Percentiles rank a stretch among this genome's conserved stretches.
Evolutionary conservation across 306 rosid genomes (phyloP).

Genomic region (Dicorynia guianensis): DNA sequence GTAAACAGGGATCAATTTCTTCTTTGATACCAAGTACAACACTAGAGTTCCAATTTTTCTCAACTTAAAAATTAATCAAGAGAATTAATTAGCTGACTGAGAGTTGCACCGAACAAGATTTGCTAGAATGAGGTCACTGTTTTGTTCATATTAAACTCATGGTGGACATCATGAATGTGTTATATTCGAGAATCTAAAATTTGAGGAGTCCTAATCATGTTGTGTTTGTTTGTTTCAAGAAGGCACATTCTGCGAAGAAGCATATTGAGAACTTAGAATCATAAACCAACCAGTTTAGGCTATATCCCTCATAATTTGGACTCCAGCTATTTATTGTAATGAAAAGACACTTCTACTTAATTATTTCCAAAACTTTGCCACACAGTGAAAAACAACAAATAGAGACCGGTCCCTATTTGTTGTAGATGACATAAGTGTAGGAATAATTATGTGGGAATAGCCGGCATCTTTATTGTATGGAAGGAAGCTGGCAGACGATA

Average conservation of each 20-base stretch:
- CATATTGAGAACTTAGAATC: not conserved
- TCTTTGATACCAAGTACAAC: conserved; percentile 1
- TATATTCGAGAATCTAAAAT: not conserved
- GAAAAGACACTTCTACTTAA: too few species aligned
- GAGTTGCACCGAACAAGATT: not conserved
- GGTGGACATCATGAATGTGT: not conserved
- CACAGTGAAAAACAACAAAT: too few species aligned
- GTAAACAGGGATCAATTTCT: not conserved
- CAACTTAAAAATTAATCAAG: not conserved
- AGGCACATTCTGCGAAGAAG: conserved; percentile 4
- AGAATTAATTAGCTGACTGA: not conserved
- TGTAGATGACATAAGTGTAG: too few species aligned
- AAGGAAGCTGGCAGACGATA: not conserved
- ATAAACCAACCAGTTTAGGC: not conserved
- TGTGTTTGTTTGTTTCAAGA: not conserved
- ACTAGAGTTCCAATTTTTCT: not conserved
- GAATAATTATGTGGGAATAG: too few species aligned
- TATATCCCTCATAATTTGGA: not conserved
- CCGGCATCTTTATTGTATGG: too few species aligned
- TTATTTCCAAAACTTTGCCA: too few species aligned
- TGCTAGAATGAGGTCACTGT: not conserved
- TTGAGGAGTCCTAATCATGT: not conserved
- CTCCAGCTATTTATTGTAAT: not conserved
- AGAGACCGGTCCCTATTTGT: too few species aligned
- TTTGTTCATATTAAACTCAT: conserved; percentile 1